phyloP scores from a whole-genome alignment of 2,329 filamentous ascomycete genomes.

The Uncinocarpus reesii region DNA sequence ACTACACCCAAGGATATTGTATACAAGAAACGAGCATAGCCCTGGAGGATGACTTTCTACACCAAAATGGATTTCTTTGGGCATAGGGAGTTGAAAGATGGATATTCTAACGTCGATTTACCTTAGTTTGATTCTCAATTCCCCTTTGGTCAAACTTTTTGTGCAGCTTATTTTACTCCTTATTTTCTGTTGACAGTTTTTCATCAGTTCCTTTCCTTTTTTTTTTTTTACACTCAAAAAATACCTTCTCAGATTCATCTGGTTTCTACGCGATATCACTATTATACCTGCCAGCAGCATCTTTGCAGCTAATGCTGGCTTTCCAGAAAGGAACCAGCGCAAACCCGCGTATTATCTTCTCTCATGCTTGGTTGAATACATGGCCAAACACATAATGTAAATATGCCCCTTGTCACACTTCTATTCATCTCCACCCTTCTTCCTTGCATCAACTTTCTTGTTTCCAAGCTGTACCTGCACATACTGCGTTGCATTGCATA shows the following conservation, averaged over 20 bases:
- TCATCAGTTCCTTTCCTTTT: background rate
- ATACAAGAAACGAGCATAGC: conserved; percentile 8
- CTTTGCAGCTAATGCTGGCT: background rate
- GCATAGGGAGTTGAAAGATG: background rate
- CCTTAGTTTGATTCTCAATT: background rate
- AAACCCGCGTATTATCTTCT: background rate
- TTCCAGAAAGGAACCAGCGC: too few relatives aligned
- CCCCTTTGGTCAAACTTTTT: background rate
- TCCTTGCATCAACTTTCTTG: too few relatives aligned
- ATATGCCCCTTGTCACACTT: background rate
- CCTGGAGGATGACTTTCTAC: background rate
- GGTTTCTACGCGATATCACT: background rate
- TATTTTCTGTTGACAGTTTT: background rate
- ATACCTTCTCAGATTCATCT: background rate
- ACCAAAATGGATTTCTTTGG: background rate
- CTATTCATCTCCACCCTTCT: background rate
- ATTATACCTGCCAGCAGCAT: background rate
- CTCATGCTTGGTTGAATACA: too few relatives aligned
- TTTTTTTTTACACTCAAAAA: background rate
- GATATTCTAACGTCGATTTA: background rate
- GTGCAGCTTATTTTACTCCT: background rate
- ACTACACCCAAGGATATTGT: conserved; percentile 11
- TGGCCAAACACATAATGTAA: too few relatives aligned
- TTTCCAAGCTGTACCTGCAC: background rate
- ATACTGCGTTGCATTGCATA: background rate